These are phyloP conservation scores for Saxispiralis lemnorum DNA, from an alignment of 495 filamentous ascomycete species.

Conservation along the genomic window DNA sequence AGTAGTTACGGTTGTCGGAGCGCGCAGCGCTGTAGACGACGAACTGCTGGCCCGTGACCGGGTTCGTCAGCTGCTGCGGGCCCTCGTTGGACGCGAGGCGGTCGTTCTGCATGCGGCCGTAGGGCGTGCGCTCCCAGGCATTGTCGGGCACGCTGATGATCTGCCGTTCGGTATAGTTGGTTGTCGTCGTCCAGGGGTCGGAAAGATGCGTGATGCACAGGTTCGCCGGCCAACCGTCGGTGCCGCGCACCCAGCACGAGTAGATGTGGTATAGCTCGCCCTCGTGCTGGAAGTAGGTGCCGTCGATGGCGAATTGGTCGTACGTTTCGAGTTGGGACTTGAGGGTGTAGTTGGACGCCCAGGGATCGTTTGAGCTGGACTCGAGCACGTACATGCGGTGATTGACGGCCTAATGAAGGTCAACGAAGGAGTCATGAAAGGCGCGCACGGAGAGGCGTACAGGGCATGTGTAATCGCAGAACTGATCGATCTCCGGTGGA, in stretches of 20 bases:
- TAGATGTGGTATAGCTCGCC: constrained; percentile 33
- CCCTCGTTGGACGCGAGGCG: constrained; percentile 32
- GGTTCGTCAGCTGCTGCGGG: constrained; percentile 32
- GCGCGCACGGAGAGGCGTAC: constrained; percentile 16
- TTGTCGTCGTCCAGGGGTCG: constrained; percentile 30
- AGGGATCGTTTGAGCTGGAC: constrained; percentile 25
- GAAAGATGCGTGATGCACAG: constrained; percentile 33
- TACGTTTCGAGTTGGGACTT: constrained; percentile 32
- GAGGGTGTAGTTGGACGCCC: constrained; percentile 26
- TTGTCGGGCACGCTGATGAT: constrained; percentile 29
- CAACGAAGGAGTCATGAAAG: constrained; percentile 17
- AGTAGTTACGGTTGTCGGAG: constrained; percentile 31
- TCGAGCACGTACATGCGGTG: constrained; percentile 36
- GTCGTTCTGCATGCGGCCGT: constrained; percentile 27
- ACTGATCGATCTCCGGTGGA: constrained; percentile 20
- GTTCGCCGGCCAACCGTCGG: constrained; percentile 33
- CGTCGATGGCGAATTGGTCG: constrained; percentile 36
- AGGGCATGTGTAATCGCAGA: constrained; percentile 20
- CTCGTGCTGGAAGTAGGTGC: constrained; percentile 30
- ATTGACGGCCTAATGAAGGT: constrained; percentile 31
- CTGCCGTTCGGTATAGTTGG: constrained; percentile 26
- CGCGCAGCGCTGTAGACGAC: constrained; percentile 32
- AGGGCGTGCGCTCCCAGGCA: constrained; percentile 33
- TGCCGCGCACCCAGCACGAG: constrained; percentile 31
- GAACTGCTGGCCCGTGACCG: constrained; percentile 29